phyloP scores from a whole-genome alignment of 169 alveolate genomes.

The Cryptosporidium canis region DNA sequence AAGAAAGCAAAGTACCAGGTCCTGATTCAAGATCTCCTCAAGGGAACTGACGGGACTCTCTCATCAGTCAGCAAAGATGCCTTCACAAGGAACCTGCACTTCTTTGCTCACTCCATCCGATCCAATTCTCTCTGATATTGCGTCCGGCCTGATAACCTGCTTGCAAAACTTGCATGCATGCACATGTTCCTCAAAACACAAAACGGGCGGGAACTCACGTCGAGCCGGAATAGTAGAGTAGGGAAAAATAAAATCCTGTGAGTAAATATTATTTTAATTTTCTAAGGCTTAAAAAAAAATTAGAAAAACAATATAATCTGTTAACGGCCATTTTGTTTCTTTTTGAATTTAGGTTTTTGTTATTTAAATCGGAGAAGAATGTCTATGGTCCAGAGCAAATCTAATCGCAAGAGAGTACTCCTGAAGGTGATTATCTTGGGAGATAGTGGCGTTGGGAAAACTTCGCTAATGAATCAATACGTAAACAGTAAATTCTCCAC shows the following conservation, averaged over 20 bases:
- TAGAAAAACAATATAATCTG: background rate
- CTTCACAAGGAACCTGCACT: slow-evolving; percentile 62
- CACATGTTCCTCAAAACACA: slow-evolving; percentile 4
- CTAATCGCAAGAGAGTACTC: slow-evolving; percentile 86
- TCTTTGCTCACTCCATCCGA: slow-evolving; percentile 63
- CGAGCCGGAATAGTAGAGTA: slow-evolving; percentile 64
- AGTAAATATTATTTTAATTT: background rate
- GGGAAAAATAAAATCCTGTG: background rate
- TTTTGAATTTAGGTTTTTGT: background rate
- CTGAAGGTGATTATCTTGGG: slow-evolving; percentile 96
- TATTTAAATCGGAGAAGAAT: background rate
- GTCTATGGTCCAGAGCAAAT: slow-evolving; percentile 57
- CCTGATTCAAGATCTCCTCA: slow-evolving; percentile 52
- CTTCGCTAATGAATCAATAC: slow-evolving; percentile 97
- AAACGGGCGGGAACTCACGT: slow-evolving; percentile 61
- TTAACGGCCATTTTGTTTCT: slow-evolving; percentile 5
- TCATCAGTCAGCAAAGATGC: slow-evolving; percentile 71
- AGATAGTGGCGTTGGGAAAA: slow-evolving; percentile 99
- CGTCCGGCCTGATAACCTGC: background rate
- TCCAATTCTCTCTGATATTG: slow-evolving; percentile 42
- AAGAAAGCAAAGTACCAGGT: slow-evolving; percentile 79
- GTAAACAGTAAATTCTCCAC: slow-evolving; percentile 94
- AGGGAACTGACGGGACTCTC: slow-evolving; percentile 68
- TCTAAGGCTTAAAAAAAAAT: slow-evolving; percentile 39
- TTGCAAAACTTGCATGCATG: background rate